These are phyloP conservation scores for Coemansia sp. DNA, from an alignment of 192 early-diverging fungal genomes.

Conservation along the genomic window DNA sequence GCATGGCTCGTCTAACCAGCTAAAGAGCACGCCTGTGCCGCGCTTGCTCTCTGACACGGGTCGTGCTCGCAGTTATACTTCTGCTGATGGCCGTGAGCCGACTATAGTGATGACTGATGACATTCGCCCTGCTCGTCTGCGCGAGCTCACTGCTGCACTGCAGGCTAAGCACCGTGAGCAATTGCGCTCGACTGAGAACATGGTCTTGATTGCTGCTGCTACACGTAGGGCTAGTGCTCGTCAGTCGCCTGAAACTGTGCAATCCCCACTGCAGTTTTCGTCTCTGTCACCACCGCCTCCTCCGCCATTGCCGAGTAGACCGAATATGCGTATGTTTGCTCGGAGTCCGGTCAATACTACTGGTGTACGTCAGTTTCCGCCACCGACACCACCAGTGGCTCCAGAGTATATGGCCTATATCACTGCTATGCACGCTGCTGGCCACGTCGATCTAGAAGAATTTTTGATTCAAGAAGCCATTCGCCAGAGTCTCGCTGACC, in stretches of 20 bases:
- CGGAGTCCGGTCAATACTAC: not conserved
- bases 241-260: not conserved
- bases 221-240: constrained; percentile 31
- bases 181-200: constrained; percentile 30
- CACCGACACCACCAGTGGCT: not conserved
- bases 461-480: constrained; percentile 93
- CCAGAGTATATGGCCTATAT: constrained; percentile 62
- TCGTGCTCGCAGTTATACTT: constrained; percentile 37
- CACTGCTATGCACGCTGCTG: constrained; percentile 69
- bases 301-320: not conserved
- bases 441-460: constrained; percentile 81
- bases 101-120: constrained; percentile 62
- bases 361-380: not conserved
- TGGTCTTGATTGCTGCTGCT: constrained; percentile 43
- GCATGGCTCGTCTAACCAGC: constrained; percentile 8
- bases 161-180: constrained; percentile 22
- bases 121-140: constrained; percentile 29
- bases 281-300: not conserved
- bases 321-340: not conserved
- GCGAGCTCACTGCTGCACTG: constrained; percentile 16
- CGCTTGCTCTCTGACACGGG: constrained; percentile 12
- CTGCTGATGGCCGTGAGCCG: constrained; percentile 54
- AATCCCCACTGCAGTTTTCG: not conserved
- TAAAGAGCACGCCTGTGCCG: not conserved
- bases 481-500: constrained; percentile 67